Conservation (phyloP, 495 filamentous ascomycete species). For the Aspergillus saccharolyticus region DNA sequence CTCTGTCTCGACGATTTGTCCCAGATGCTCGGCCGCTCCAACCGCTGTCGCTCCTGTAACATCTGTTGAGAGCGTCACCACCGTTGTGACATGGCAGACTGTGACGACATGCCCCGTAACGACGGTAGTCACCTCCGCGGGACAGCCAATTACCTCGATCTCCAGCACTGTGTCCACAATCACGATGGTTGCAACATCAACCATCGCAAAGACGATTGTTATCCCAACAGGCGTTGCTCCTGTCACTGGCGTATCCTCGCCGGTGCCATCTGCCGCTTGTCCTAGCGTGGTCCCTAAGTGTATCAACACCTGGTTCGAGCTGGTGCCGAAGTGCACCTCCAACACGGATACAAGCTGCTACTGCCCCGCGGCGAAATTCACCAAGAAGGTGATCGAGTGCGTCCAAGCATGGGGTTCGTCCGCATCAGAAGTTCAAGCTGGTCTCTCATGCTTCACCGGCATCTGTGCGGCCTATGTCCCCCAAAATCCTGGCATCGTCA, state of each 20-base stretch:
- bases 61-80: constrained; percentile 13
- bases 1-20: constrained; percentile 37
- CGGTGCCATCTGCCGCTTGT: constrained; percentile 43
- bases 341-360: constrained; percentile 83
- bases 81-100: constrained; percentile 22
- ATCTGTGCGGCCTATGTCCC: constrained; percentile 75
- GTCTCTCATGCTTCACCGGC: constrained; percentile 81
- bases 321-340: constrained; percentile 67
- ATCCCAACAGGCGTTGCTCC: constrained; percentile 15
- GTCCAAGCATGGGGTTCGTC: constrained; percentile 69
- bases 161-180: constrained; percentile 31
- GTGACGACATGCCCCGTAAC: constrained; percentile 26
- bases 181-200: constrained; percentile 16
- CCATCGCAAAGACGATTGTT: constrained; percentile 17
- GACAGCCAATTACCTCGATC: constrained; percentile 26
- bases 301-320: constrained; percentile 83
- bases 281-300: constrained; percentile 78
- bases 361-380: constrained; percentile 74
- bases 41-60: constrained; percentile 4
- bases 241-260: constrained; percentile 16
- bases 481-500: constrained; percentile 80
- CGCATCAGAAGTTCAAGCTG: constrained; percentile 59
- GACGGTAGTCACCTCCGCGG: constrained; percentile 26
- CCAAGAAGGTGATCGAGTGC: constrained; percentile 75
- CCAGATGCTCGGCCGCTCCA: constrained; percentile 25